phyloP scores from a whole-genome alignment of 805 yeast genomes.

The Jamesozyma lodderae region DNA sequence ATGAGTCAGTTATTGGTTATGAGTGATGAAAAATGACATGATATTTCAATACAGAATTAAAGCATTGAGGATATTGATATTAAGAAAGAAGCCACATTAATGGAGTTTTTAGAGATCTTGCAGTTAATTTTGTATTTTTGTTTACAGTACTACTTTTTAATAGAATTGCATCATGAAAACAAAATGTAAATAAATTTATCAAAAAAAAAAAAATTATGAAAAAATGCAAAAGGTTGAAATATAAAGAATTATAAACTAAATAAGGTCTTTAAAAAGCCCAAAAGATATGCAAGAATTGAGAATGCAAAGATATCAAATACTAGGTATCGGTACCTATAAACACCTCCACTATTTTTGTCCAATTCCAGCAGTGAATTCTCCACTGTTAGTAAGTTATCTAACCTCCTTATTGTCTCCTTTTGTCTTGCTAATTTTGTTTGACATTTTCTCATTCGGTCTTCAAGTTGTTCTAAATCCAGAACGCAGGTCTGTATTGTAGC shows the following conservation, averaged over 20 bases:
- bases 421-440: constrained; percentile 15
- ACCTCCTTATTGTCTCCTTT: constrained; percentile 19
- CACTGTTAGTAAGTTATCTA: constrained; percentile 17
- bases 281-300: background rate
- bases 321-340: constrained; percentile 8
- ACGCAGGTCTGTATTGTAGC: constrained; percentile 10
- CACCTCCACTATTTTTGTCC: constrained; percentile 1
- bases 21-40: no score
- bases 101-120: no score
- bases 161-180: no score
- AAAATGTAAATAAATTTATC: no score
- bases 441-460: constrained; percentile 18
- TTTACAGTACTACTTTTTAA: no score
- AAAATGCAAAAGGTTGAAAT: background rate
- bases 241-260: background rate
- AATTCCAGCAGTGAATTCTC: constrained; percentile 3
- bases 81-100: no score
- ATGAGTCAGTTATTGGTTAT: no score
- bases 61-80: no score
- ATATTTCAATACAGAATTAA: no score
- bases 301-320: constrained; percentile 5
- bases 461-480: constrained; percentile 21
- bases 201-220: background rate
- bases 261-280: background rate
- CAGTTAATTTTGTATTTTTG: no score